These are phyloP conservation scores for Auricularia sp. DNA, from an alignment of 768 basidiomycete species.

Conservation along the genomic window DNA sequence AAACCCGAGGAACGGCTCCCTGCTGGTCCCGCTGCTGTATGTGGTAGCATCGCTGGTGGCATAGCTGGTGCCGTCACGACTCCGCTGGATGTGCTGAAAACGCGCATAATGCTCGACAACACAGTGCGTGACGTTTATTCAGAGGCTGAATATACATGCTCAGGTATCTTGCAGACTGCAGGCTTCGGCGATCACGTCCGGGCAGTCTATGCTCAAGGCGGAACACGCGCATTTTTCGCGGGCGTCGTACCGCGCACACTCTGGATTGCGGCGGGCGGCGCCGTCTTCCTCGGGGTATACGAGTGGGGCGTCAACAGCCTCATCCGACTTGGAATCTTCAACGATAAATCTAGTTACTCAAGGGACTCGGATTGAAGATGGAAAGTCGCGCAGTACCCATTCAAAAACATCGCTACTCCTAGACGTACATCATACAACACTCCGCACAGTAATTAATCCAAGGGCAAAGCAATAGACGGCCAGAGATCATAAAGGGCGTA, in stretches of 20 bases:
- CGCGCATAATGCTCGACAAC: constrained; percentile 34
- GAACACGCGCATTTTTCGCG: constrained; percentile 64
- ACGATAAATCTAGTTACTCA: not conserved
- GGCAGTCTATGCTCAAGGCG: constrained; percentile 54
- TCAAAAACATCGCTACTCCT: too few species aligned
- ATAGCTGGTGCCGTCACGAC: constrained; percentile 26
- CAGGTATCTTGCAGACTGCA: not conserved
- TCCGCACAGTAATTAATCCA: too few species aligned
- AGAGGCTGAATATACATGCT: too few species aligned
- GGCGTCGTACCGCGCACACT: constrained; percentile 86
- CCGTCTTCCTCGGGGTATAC: constrained; percentile 95
- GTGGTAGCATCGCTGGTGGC: constrained; percentile 31
- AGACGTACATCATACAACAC: too few species aligned
- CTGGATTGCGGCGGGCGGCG: constrained; percentile 95
- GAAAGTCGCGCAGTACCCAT: too few species aligned
- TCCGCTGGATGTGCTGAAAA: constrained; percentile 29
- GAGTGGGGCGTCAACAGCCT: constrained; percentile 50
- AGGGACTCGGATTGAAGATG: too few species aligned
- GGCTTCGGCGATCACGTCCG: not conserved
- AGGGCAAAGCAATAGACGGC: too few species aligned
- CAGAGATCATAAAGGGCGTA: too few species aligned
- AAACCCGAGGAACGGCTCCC: constrained; percentile 3
- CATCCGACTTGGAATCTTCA: not conserved
- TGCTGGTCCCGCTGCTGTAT: constrained; percentile 27
- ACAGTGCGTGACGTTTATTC: constrained; percentile 12